Evolutionary conservation across 768 basidiomycete species (phyloP).

Genomic region (Leccinum obscurum): DNA sequence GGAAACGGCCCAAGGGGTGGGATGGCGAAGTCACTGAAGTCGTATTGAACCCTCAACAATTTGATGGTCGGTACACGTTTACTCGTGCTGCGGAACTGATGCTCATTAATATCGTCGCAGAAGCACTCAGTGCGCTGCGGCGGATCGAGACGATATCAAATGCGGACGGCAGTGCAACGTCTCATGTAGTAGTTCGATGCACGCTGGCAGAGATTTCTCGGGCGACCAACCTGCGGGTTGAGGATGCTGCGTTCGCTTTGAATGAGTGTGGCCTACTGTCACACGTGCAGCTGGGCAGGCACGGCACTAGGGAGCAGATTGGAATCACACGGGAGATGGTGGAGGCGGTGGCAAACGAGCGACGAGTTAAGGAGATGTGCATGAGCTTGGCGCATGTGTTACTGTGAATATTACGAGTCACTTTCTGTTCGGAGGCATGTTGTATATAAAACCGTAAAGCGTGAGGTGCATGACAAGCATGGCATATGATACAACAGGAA

Average conservation of each 20-base stretch:
- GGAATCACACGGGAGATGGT: slow-evolving; percentile 66
- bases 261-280: slow-evolving; percentile 81
- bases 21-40: slow-evolving; percentile 63
- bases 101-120: slow-evolving; percentile 31
- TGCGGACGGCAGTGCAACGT: slow-evolving; percentile 67
- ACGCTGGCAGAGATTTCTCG: slow-evolving; percentile 76
- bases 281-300: slow-evolving; percentile 36
- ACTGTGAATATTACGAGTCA: slow-evolving; percentile 33
- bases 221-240: slow-evolving; percentile 77
- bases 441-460: slow-evolving; percentile 20
- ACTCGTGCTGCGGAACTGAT: slow-evolving; percentile 1
- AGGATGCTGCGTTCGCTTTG: slow-evolving; percentile 88
- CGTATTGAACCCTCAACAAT: slow-evolving; percentile 33
- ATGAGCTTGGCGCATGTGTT: slow-evolving; percentile 61
- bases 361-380: slow-evolving; percentile 71
- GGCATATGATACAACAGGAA: slow-evolving; percentile 28
- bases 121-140: slow-evolving; percentile 55
- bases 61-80: slow-evolving; percentile 40
- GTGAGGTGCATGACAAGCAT: slow-evolving; percentile 30
- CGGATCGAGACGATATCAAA: slow-evolving; percentile 57
- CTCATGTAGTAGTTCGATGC: slow-evolving; percentile 66
- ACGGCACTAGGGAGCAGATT: slow-evolving; percentile 42
- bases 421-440: slow-evolving; percentile 14
- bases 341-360: slow-evolving; percentile 61
- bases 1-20: slow-evolving; percentile 66